Evolutionary conservation across 805 yeast genomes (phyloP).

Genomic region (Ogataea salicorniae): DNA sequence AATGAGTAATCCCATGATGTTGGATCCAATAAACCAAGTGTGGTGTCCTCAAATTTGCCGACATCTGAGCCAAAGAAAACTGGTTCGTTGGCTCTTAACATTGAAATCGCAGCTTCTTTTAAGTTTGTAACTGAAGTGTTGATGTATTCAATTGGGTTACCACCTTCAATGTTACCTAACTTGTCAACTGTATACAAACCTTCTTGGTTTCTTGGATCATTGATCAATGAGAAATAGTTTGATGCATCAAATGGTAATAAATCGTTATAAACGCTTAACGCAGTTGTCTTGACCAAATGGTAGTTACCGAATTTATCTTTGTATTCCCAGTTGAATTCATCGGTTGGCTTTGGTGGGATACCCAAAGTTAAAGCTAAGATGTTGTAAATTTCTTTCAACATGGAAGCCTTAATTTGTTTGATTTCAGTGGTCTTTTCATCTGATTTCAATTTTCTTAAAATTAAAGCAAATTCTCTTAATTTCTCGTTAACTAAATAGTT

Average conservation of each 20-base stretch:
- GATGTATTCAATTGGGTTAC: constrained; percentile 68
- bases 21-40: constrained; percentile 66
- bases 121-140: constrained; percentile 59
- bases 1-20: constrained; percentile 64
- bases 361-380: constrained; percentile 69
- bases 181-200: constrained; percentile 70
- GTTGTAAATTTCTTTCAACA: constrained; percentile 62
- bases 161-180: constrained; percentile 70
- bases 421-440: constrained; percentile 32
- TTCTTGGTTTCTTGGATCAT: constrained; percentile 79
- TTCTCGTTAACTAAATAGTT: constrained; percentile 65
- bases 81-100: constrained; percentile 69
- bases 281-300: constrained; percentile 51
- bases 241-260: constrained; percentile 48
- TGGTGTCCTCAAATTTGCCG: constrained; percentile 62
- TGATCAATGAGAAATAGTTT: constrained; percentile 59
- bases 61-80: constrained; percentile 88
- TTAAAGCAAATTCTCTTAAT: constrained; percentile 72
- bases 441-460: constrained; percentile 48
- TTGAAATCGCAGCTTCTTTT: constrained; percentile 59
- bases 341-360: constrained; percentile 69
- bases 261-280: constrained; percentile 57
- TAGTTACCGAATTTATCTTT: constrained; percentile 64
- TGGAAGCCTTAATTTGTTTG: constrained; percentile 24
- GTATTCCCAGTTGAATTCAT: constrained; percentile 68